Evolutionary conservation across 73 alveolate species (phyloP).

Genomic region (Paraurostyla sp.): DNA sequence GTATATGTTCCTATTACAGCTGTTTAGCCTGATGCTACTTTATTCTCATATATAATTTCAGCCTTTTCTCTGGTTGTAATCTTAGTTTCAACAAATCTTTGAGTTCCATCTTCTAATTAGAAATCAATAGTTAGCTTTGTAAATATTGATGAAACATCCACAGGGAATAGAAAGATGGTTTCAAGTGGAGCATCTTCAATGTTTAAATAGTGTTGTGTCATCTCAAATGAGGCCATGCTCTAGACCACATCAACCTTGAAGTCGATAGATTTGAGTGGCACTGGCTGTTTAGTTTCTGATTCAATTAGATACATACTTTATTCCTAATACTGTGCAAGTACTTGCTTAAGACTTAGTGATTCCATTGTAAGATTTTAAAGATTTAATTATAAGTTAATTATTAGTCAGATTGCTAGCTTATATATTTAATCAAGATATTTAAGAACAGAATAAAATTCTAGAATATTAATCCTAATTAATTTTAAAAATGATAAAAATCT

Average conservation of each 20-base stretch:
- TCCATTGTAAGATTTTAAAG: too few species aligned
- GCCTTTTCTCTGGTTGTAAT: constrained; percentile 63
- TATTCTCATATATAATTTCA: constrained; percentile 68
- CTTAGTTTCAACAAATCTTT: constrained; percentile 16
- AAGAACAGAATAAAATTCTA: too few species aligned
- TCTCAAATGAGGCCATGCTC: constrained; percentile 18
- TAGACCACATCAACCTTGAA: not conserved
- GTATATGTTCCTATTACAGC: constrained; percentile 63
- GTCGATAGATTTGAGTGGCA: constrained; percentile 41
- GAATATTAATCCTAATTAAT: too few species aligned
- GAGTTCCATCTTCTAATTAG: constrained; percentile 38
- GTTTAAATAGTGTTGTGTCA: constrained; percentile 48
- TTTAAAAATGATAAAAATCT: too few species aligned
- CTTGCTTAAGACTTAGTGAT: too few species aligned
- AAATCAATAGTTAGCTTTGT: constrained; percentile 40
- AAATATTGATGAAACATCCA: constrained; percentile 36
- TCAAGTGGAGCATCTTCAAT: constrained; percentile 66
- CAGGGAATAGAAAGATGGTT: constrained; percentile 66
- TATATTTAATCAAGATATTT: too few species aligned
- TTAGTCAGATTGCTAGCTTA: too few species aligned
- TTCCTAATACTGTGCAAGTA: too few species aligned
- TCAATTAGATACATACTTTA: too few species aligned
- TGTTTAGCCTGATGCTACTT: constrained; percentile 72
- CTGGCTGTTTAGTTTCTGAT: too few species aligned
- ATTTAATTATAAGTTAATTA: too few species aligned